These are phyloP conservation scores for Pythium angustatum DNA, from an alignment of 352 stramenopile genomes.

Conservation along the genomic window DNA sequence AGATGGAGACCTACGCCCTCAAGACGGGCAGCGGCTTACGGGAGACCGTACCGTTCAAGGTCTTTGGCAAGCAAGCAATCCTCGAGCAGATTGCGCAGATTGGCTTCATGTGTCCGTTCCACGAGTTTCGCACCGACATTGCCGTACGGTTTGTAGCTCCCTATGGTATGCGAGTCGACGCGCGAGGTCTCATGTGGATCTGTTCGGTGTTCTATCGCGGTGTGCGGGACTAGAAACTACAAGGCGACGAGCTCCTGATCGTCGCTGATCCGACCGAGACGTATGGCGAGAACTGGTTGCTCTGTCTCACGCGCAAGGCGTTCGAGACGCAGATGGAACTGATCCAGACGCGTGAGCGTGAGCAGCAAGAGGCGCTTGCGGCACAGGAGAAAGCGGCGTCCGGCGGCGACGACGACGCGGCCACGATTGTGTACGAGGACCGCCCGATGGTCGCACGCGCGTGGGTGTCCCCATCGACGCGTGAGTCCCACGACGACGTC, in stretches of 20 bases:
- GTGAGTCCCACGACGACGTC: conserved; percentile 70
- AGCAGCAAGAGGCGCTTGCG: conserved; percentile 43
- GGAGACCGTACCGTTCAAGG: conserved; percentile 71
- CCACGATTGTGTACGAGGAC: conserved; percentile 75
- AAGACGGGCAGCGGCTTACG: conserved; percentile 79
- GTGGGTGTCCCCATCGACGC: conserved; percentile 50
- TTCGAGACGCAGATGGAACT: conserved; percentile 72
- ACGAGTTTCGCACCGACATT: conserved; percentile 66
- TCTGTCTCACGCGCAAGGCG: conserved; percentile 67
- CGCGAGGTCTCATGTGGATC: not conserved
- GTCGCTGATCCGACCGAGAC: conserved; percentile 70
- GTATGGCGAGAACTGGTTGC: conserved; percentile 86
- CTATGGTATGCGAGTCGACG: not conserved
- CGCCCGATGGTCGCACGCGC: conserved; percentile 60
- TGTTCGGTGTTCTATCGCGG: no score
- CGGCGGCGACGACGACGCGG: conserved; percentile 44
- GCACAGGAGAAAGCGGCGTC: conserved; percentile 36
- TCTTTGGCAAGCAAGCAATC: conserved; percentile 68
- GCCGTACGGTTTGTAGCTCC: conserved; percentile 5
- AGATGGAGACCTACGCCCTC: conserved; percentile 80
- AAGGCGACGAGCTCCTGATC: conserved; percentile 74
- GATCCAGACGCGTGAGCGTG: conserved; percentile 48
- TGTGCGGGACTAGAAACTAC: conserved; percentile 63
- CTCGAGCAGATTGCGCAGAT: conserved; percentile 76
- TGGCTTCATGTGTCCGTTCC: conserved; percentile 85